These are phyloP conservation scores for Cercospora sp. DNA, from an alignment of 2,329 filamentous ascomycete genomes.

Conservation along the genomic window DNA sequence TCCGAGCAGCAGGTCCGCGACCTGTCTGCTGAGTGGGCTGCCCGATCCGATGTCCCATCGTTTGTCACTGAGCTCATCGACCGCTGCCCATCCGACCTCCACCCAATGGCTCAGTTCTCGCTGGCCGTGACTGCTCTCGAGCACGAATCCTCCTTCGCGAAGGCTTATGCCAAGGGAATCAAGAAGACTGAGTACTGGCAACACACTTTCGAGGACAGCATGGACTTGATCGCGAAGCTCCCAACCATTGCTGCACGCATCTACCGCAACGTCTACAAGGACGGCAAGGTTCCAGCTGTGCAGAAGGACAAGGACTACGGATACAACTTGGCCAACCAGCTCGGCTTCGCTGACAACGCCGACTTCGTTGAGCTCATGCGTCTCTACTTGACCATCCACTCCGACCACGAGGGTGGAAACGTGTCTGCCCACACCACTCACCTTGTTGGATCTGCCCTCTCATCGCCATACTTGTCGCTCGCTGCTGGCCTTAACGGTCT, in stretches of 20 bases:
- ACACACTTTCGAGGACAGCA: conserved; percentile 98
- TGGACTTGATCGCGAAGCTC: conserved; percentile 99
- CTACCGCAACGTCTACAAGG: conserved; percentile 99
- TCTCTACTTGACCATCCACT: conserved; percentile 99
- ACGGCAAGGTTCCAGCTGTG: conserved; percentile 92
- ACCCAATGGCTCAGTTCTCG: conserved; percentile 99
- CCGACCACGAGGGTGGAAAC: conserved; percentile 99
- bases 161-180: conserved; percentile 98
- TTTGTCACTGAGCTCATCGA: conserved; percentile 99
- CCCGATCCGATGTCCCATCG: conserved; percentile 93
- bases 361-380: conserved; percentile 99
- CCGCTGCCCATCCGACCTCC: conserved; percentile 97
- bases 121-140: conserved; percentile 96
- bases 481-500: conserved; percentile 97
- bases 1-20: conserved; percentile 97
- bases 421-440: conserved; percentile 98
- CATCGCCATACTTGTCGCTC: conserved; percentile 95
- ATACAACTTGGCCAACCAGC: conserved; percentile 99
- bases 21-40: conserved; percentile 97
- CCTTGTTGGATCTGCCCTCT: conserved; percentile 92
- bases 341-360: conserved; percentile 90
- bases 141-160: conserved; percentile 95
- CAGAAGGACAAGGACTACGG: conserved; percentile 99
- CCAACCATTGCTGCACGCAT: conserved; percentile 97
- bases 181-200: conserved; percentile 99